Conservation (phyloP, 73 alveolate genomes). For the Uronychia binucleata region DNA sequence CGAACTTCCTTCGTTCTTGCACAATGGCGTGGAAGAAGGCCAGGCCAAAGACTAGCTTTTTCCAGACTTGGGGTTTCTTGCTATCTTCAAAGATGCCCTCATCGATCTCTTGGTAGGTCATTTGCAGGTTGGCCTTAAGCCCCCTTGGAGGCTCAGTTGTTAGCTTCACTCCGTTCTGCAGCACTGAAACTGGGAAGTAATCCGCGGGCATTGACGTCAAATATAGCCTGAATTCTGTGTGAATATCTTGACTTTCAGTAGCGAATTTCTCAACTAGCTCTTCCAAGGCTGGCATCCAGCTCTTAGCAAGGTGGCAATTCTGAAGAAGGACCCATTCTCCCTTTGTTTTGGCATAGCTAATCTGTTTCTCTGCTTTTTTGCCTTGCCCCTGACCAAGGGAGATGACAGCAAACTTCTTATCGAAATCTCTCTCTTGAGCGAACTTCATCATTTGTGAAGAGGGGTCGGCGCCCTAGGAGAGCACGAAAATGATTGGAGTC, state of each 20-base stretch:
- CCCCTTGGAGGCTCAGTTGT: constrained; percentile 99
- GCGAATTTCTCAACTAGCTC: constrained; percentile 81
- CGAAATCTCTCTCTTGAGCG: constrained; percentile 74
- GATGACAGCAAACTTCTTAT: constrained; percentile 77
- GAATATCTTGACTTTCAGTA: constrained; percentile 79
- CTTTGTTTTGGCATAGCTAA: constrained; percentile 70
- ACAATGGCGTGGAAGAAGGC: constrained; percentile 99
- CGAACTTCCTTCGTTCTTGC: constrained; percentile 98
- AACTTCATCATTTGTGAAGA: constrained; percentile 79
- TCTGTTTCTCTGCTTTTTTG: constrained; percentile 92
- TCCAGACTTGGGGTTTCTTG: constrained; percentile 70
- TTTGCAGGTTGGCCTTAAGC: constrained; percentile 93
- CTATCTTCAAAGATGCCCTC: constrained; percentile 92
- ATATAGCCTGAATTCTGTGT: constrained; percentile 90
- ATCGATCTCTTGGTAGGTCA: constrained; percentile 91
- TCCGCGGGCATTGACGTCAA: constrained; percentile 97
- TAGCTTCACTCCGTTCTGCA: constrained; percentile 93
- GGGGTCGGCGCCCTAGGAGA: constrained; percentile 98
- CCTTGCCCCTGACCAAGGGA: constrained; percentile 99
- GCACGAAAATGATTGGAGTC: constrained; percentile 96
- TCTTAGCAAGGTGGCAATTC: constrained; percentile 95
- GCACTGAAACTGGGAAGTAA: constrained; percentile 95
- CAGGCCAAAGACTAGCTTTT: constrained; percentile 97
- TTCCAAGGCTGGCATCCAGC: constrained; percentile 96
- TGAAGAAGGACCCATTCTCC: constrained; percentile 97